Percentiles rank a stretch among this genome's conserved stretches.
Evolutionary conservation across 129 eudicot genomes (phyloP).

Genomic region (Tagetes erecta): DNA sequence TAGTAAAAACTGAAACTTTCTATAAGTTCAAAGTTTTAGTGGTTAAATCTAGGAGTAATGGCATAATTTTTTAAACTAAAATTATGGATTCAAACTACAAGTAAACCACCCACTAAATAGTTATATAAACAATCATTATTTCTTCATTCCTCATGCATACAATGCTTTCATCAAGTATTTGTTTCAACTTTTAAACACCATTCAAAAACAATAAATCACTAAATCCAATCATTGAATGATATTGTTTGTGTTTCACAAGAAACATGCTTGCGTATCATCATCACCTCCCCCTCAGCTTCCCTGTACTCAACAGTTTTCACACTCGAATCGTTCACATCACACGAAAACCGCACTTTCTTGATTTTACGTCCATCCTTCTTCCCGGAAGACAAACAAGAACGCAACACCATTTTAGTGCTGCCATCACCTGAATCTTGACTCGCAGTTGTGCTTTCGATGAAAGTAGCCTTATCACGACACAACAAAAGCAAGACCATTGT

Average conservation of each 20-base stretch:
- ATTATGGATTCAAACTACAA: background rate
- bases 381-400: conserved; percentile 51
- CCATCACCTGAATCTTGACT: conserved; percentile 24
- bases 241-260: conserved; percentile 9
- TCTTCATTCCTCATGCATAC: background rate
- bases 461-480: conserved; percentile 23
- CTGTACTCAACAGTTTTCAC: conserved; percentile 34
- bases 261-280: conserved; percentile 1
- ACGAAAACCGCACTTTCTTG: conserved; percentile 54
- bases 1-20: no score
- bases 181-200: background rate
- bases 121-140: background rate
- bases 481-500: conserved; percentile 38
- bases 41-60: no score
- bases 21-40: no score
- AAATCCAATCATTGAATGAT: conserved; percentile 13
- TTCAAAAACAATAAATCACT: no score
- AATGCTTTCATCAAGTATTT: background rate
- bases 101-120: background rate
- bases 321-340: conserved; percentile 42
- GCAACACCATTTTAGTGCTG: conserved; percentile 8
- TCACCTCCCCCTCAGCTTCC: conserved; percentile 21
- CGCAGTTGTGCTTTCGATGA: conserved; percentile 9
- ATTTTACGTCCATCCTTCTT: conserved; percentile 31
- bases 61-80: background rate